Evolutionary conservation across 306 rosid genomes (phyloP), one percentile per base, ranked within the genome.

Genomic region (Sindora glabra): DNA sequence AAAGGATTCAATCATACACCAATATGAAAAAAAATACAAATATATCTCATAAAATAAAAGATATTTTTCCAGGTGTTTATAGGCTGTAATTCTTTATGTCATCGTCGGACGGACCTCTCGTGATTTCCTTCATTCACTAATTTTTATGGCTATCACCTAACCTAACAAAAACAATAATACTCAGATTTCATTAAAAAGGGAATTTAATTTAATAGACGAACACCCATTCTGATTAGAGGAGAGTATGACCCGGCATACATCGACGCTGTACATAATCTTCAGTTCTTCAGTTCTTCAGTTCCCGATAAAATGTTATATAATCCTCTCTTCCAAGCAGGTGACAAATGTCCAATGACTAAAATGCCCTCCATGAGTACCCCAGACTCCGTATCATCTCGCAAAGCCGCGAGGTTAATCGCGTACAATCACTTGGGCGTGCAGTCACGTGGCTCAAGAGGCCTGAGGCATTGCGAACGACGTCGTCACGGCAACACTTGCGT

Each of bases 121-220:
- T 87, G 92, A 82, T 65, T 68, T 71, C n/a, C n/a, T n/a, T 68
- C 92, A 75, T 82, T 81, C 69, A 75, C 71, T 79, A n/a, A n/a
- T n/a, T n/a, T 53, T 59, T 40, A 37, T 52, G 59, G 62, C 69
- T 3, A 56, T 79, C 77, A 79, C 68, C 89, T 40, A 75, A 75
- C 64, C 17, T 16, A 56, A 51, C 55, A 62, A 64, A 56, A 71
- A 50, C 53, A 45, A 24, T 4, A 37, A 61, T 68, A 5, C 2
- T 16, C 15, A 29, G 5, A 1, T 57, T 2, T 21, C 3, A 45
- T 26, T 6, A 10, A 13, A 23, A 10, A 1, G n/a, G n/a, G n/a
- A n/a, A n/a, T n/a, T n/a, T n/a, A 46, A 44, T 48, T 23, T 8
- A 42, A 64, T 16, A 50, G 66, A 44, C 21, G 27, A 53, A 56